Conservation (phyloP, 2,329 filamentous ascomycete species). For the Ascosphaera apis region DNA sequence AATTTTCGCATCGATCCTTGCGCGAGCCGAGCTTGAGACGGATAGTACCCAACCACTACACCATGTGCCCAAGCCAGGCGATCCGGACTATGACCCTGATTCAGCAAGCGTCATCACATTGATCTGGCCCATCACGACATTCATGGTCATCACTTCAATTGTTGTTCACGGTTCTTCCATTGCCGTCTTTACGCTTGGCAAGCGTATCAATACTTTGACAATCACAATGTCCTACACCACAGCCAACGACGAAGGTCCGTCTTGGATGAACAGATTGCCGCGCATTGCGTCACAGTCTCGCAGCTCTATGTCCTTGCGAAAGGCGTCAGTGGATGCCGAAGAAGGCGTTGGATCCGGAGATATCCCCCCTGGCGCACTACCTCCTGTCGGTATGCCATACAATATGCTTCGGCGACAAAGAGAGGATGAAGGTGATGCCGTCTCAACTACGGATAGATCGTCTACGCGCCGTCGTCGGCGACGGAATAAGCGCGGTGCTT, state of each 20-base stretch:
- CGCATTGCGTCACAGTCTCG: constrained; percentile 62
- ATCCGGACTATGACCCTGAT: constrained; percentile 29
- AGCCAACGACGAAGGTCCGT: constrained; percentile 65
- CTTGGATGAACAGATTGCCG: constrained; percentile 88
- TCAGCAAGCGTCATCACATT: constrained; percentile 42
- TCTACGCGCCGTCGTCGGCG: constrained; percentile 30
- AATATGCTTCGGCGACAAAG: constrained; percentile 60
- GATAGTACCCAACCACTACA: constrained; percentile 51
- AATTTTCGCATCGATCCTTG: constrained; percentile 83
- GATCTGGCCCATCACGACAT: constrained; percentile 90
- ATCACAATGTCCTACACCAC: constrained; percentile 92
- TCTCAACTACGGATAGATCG: constrained; percentile 30
- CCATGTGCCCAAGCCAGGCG: constrained; percentile 27
- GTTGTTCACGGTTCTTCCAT: constrained; percentile 94
- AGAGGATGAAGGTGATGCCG: constrained; percentile 46
- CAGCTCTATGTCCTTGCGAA: constrained; percentile 47
- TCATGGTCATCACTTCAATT: constrained; percentile 85
- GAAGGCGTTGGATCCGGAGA: too few species aligned
- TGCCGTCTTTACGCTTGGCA: constrained; percentile 90
- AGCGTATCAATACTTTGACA: constrained; percentile 90
- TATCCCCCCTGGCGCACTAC: constrained; percentile 44
- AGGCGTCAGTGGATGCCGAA: constrained; percentile 37
- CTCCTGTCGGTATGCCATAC: constrained; percentile 46
- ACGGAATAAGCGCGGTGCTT: constrained; percentile 44
- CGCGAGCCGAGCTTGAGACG: constrained; percentile 71